phyloP scores from a whole-genome alignment of 495 filamentous ascomycete genomes.

The Echria macrotheca region DNA sequence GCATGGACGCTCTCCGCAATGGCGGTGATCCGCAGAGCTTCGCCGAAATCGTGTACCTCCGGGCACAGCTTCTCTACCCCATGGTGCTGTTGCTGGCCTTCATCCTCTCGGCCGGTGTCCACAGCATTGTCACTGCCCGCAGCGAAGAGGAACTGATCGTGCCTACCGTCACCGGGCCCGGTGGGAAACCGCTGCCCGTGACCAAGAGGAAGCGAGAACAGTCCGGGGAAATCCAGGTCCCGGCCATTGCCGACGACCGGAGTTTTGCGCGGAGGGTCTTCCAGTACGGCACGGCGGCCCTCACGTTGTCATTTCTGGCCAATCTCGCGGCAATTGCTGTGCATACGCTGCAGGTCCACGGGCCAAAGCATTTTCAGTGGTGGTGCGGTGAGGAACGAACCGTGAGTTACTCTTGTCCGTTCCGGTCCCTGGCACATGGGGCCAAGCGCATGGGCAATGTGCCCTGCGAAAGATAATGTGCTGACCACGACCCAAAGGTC shows the following conservation, averaged over 20 bases:
- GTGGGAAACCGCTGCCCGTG: constrained; percentile 72
- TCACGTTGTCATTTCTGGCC: constrained; percentile 66
- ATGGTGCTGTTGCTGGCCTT: constrained; percentile 39
- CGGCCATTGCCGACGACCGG: constrained; percentile 44
- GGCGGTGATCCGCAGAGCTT: constrained; percentile 18
- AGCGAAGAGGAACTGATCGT: constrained; percentile 36
- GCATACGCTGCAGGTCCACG: constrained; percentile 64
- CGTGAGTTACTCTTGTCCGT: constrained; percentile 54
- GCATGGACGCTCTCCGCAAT: constrained; percentile 20
- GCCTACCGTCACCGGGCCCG: constrained; percentile 54
- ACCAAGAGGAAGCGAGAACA: constrained; percentile 43
- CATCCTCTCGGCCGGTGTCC: constrained; percentile 35
- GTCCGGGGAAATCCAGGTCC: constrained; percentile 25
- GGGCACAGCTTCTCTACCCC: constrained; percentile 40
- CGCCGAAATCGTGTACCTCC: constrained; percentile 30
- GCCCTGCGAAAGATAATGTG: constrained; percentile 1
- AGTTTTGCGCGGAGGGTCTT: constrained; percentile 66
- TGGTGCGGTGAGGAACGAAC: constrained; percentile 84
- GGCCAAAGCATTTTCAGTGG: constrained; percentile 46
- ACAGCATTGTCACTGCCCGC: constrained; percentile 40
- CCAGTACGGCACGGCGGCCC: constrained; percentile 61
- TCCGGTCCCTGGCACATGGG: too few relatives aligned
- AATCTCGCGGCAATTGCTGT: constrained; percentile 69
- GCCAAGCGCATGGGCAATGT: too few relatives aligned
- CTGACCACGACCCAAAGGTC: constrained; percentile 48